phyloP scores from a whole-genome alignment of 2,329 filamentous ascomycete species.

The Phaeosphaeria sp. region DNA sequence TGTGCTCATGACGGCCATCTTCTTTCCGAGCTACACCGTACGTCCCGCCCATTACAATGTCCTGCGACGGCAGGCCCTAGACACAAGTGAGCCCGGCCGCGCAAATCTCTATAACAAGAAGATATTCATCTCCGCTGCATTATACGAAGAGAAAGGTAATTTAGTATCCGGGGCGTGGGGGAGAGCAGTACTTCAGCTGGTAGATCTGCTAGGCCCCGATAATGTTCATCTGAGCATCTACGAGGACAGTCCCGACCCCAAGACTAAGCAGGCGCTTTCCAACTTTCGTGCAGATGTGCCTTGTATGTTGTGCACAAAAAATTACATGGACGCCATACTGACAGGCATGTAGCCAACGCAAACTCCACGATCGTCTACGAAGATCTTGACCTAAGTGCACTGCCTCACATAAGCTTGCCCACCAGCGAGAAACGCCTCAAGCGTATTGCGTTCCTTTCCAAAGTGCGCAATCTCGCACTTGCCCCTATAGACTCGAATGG shows the following conservation, averaged over 20 bases:
- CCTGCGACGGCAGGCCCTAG: slow-evolving; percentile 44
- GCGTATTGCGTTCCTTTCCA: slow-evolving; percentile 75
- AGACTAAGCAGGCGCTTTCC: slow-evolving; percentile 62
- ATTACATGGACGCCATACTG: slow-evolving; percentile 9
- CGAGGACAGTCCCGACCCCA: slow-evolving; percentile 70
- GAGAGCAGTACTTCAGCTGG: slow-evolving; percentile 63
- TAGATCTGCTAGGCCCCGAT: slow-evolving; percentile 69
- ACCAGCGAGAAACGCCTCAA: slow-evolving; percentile 70
- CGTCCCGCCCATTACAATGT: slow-evolving; percentile 60
- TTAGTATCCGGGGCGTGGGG: slow-evolving; percentile 71
- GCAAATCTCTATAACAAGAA: slow-evolving; percentile 66
- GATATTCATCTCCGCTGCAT: slow-evolving; percentile 75
- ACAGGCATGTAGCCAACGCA: slow-evolving; percentile 45
- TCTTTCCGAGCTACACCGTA: slow-evolving; percentile 64
- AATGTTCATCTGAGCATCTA: slow-evolving; percentile 77
- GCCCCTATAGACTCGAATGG: slow-evolving; percentile 63
- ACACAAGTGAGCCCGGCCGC: slow-evolving; percentile 40
- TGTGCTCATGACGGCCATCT: slow-evolving; percentile 53
- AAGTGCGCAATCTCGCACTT: slow-evolving; percentile 74
- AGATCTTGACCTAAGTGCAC: slow-evolving; percentile 61
- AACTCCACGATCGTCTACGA: slow-evolving; percentile 62
- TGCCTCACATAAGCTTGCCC: slow-evolving; percentile 67
- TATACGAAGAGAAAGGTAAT: slow-evolving; percentile 68
- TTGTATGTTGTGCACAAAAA: slow-evolving; percentile 40
- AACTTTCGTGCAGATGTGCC: slow-evolving; percentile 59